Evolutionary conservation across 148 eudicot species (phyloP).

Genomic region (Diospyros kaki): DNA sequence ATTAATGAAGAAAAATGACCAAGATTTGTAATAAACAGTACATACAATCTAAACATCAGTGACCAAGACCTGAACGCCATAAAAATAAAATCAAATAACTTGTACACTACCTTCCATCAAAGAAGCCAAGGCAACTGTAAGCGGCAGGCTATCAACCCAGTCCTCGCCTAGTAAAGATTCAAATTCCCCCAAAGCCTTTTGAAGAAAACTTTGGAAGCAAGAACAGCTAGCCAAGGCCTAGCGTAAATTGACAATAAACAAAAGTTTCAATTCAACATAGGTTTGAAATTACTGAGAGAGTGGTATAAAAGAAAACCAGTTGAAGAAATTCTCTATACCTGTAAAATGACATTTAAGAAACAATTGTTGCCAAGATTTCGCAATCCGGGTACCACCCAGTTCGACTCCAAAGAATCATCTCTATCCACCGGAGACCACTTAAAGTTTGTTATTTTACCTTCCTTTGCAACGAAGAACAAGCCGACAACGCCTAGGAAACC

Average conservation of each 20-base stretch:
- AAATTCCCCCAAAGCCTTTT: slow-evolving; percentile 33
- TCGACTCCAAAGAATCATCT: slow-evolving; percentile 20
- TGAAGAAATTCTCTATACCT: slow-evolving; percentile 40
- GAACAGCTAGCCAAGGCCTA: slow-evolving; percentile 90
- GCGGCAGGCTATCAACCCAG: slow-evolving; percentile 42
- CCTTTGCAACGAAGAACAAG: slow-evolving; percentile 39
- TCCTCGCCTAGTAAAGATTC: slow-evolving; percentile 33
- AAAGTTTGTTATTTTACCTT: slow-evolving; percentile 34
- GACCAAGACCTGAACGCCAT: neutral
- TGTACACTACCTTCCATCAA: slow-evolving; percentile 59
- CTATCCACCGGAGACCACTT: slow-evolving; percentile 19
- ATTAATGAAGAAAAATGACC: too few relatives aligned
- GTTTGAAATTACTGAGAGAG: neutral
- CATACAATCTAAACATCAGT: neutral
- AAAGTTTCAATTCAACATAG: neutral
- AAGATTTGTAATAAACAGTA: too few relatives aligned
- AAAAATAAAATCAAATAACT: neutral
- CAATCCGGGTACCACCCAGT: slow-evolving; percentile 67
- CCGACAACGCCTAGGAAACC: slow-evolving; percentile 58
- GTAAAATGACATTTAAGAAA: slow-evolving; percentile 87
- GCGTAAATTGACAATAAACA: neutral
- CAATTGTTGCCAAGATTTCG: slow-evolving; percentile 89
- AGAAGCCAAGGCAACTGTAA: slow-evolving; percentile 56
- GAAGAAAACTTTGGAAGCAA: slow-evolving; percentile 46
- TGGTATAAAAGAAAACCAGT: neutral